These are phyloP conservation scores for Aspergillus cejpii DNA, from an alignment of 2,329 filamentous ascomycete genomes.

Conservation along the genomic window DNA sequence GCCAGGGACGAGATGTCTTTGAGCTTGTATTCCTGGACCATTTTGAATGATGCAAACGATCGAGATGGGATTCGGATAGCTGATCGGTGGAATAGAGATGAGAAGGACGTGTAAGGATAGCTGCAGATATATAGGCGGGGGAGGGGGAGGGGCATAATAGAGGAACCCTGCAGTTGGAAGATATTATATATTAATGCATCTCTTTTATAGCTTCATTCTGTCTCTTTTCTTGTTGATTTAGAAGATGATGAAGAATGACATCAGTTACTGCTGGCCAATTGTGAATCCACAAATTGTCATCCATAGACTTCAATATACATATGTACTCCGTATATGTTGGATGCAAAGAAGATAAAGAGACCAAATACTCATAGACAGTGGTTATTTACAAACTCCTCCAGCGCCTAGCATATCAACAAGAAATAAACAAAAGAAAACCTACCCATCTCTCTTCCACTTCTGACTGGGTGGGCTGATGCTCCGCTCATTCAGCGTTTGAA, in stretches of 20 bases:
- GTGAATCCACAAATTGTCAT: too few relatives aligned
- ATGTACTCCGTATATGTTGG: too few relatives aligned
- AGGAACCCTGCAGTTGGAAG: not conserved
- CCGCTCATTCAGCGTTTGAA: conserved; percentile 17
- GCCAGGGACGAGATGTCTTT: conserved; percentile 66
- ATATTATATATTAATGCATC: too few relatives aligned
- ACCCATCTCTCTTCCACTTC: conserved; percentile 11
- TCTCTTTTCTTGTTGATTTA: too few relatives aligned
- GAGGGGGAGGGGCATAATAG: conserved; percentile 18
- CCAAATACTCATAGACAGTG: too few relatives aligned
- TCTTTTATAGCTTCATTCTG: too few relatives aligned
- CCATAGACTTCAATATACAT: too few relatives aligned
- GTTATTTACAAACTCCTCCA: not conserved
- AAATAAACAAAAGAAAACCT: not conserved
- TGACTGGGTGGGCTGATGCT: conserved; percentile 16
- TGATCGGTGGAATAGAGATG: conserved; percentile 7
- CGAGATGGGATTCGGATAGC: conserved; percentile 1
- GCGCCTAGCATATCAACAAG: not conserved
- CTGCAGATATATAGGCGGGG: conserved; percentile 6
- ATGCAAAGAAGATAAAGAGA: too few relatives aligned
- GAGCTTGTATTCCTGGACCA: conserved; percentile 48
- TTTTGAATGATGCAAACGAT: conserved; percentile 18
- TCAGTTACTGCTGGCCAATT: too few relatives aligned
- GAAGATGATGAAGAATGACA: too few relatives aligned
- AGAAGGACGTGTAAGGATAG: conserved; percentile 1